These are phyloP conservation scores for Blastocystis sp. DNA, from an alignment of 352 stramenopile species.

Conservation along the genomic window DNA sequence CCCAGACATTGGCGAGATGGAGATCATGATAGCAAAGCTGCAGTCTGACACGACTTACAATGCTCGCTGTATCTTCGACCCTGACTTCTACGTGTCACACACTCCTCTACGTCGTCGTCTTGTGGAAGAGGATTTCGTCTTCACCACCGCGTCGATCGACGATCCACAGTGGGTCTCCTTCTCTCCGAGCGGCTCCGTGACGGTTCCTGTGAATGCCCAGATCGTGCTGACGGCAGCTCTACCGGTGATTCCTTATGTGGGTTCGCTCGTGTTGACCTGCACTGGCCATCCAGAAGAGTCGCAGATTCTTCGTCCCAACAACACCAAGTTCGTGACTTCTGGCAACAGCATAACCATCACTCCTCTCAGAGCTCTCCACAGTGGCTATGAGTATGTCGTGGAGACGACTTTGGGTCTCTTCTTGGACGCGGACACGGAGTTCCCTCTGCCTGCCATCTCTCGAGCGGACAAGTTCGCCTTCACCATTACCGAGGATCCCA, in stretches of 20 bases:
- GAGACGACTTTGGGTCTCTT: neutral
- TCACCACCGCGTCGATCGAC: neutral
- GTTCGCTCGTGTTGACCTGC: neutral
- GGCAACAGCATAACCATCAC: neutral
- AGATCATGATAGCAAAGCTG: neutral
- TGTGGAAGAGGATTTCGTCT: neutral
- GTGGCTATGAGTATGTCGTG: conserved; percentile 2
- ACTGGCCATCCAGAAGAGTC: neutral
- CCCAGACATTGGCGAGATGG: neutral
- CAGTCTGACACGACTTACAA: neutral
- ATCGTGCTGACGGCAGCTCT: neutral
- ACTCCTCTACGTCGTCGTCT: neutral
- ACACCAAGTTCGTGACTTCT: neutral
- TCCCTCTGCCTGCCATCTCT: neutral
- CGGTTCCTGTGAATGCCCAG: neutral
- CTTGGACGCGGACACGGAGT: neutral
- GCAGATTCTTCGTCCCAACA: neutral
- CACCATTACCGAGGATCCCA: neutral
- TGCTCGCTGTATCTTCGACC: conserved; percentile 35
- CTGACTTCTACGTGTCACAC: neutral
- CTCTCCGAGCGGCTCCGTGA: neutral
- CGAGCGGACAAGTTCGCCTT: neutral
- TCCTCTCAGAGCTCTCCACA: neutral
- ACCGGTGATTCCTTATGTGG: neutral
- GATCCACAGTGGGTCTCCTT: neutral